Conservation (phyloP, 2,329 filamentous ascomycete species). For the Paecilomyces dactylethromorphus region DNA sequence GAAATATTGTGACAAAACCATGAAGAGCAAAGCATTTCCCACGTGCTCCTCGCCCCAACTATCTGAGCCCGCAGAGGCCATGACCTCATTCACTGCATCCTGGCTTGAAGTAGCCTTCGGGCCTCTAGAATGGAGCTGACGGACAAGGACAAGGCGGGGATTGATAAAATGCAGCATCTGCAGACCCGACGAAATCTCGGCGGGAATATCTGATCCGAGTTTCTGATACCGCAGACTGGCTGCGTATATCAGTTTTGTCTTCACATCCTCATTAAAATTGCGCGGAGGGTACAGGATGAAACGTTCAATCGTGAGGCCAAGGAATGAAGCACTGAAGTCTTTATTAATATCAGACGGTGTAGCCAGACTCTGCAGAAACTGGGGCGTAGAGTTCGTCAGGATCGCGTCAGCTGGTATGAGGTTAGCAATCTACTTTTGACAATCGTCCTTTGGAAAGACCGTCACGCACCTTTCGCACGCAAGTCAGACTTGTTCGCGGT, state of each 20-base stretch:
- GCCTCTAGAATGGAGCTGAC: slow-evolving; percentile 66
- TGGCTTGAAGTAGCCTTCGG: slow-evolving; percentile 67
- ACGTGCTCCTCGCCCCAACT: slow-evolving; percentile 76
- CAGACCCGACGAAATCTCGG: slow-evolving; percentile 35
- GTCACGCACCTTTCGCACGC: slow-evolving; percentile 73
- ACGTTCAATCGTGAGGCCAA: slow-evolving; percentile 76
- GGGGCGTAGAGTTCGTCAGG: slow-evolving; percentile 68
- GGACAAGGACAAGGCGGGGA: slow-evolving; percentile 44
- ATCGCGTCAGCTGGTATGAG: slow-evolving; percentile 71
- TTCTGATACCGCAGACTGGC: slow-evolving; percentile 64
- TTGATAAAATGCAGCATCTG: slow-evolving; percentile 40
- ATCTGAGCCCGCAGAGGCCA: slow-evolving; percentile 51
- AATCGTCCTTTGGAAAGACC: neutral
- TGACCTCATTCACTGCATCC: slow-evolving; percentile 59
- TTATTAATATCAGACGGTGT: slow-evolving; percentile 57
- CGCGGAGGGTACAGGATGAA: slow-evolving; percentile 81
- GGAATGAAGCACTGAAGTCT: slow-evolving; percentile 61
- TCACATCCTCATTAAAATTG: slow-evolving; percentile 72
- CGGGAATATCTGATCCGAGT: slow-evolving; percentile 38
- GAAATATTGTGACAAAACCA: slow-evolving; percentile 56
- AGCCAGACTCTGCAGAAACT: slow-evolving; percentile 71
- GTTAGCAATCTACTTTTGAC: slow-evolving; percentile 2
- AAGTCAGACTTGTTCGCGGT: slow-evolving; percentile 72
- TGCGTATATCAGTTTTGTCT: slow-evolving; percentile 58
- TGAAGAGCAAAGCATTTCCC: slow-evolving; percentile 69